These are phyloP conservation scores for Juncus inflexus DNA, from an alignment of 176 grass and related monocot species.

Conservation along the genomic window DNA sequence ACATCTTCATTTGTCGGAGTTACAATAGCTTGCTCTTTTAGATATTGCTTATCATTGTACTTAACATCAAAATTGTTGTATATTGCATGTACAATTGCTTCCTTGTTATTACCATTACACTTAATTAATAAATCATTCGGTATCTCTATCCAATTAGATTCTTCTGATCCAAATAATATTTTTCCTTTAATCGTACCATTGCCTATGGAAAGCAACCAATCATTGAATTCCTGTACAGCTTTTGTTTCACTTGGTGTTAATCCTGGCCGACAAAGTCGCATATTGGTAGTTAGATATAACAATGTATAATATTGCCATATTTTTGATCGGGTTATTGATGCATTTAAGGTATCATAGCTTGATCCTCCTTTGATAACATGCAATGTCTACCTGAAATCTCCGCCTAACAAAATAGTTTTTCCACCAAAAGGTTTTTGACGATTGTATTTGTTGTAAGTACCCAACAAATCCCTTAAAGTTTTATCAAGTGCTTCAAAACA, in stretches of 20 bases:
- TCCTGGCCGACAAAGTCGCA: not conserved
- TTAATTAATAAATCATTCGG: too few species aligned
- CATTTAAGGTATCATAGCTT: not conserved
- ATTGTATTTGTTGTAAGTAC: not conserved
- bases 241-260: not conserved
- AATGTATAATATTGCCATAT: not conserved
- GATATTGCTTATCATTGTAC: too few species aligned
- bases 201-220: not conserved
- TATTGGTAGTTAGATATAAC: not conserved
- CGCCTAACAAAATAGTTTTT: not conserved
- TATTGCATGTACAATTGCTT: too few species aligned
- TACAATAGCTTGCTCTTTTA: too few species aligned
- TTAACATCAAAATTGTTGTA: too few species aligned
- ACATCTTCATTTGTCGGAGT: too few species aligned
- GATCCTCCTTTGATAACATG: not conserved
- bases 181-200: not conserved
- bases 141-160: not conserved
- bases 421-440: not conserved
- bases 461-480: slow-evolving; percentile 9
- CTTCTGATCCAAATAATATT: not conserved
- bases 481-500: not conserved
- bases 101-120: too few species aligned
- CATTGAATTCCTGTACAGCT: not conserved
- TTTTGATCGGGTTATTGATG: not conserved
- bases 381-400: slow-evolving; percentile 4